Conservation (phyloP, 2,329 filamentous ascomycete genomes). For the Colletotrichum somersetense region DNA sequence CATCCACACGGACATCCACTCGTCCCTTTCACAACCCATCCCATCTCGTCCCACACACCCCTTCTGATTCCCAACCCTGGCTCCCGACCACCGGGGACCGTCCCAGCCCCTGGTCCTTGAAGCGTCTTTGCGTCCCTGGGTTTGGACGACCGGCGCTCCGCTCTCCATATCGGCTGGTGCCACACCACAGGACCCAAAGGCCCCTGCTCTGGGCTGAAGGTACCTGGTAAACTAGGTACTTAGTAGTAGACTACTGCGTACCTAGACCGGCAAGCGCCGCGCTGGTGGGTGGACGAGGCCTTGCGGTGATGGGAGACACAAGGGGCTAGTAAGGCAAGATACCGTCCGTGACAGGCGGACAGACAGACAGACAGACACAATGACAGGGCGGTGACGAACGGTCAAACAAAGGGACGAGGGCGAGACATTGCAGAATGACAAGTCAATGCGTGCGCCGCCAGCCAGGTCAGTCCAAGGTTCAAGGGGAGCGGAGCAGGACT, state of each 20-base stretch:
- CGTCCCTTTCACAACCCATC: slow-evolving; percentile 30
- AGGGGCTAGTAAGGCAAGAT: slow-evolving; percentile 3
- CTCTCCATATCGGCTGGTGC: slow-evolving; percentile 37
- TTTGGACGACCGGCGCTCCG: slow-evolving; percentile 34
- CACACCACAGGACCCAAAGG: slow-evolving; percentile 34
- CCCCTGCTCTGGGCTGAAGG: slow-evolving; percentile 43
- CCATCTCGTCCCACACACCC: slow-evolving; percentile 29
- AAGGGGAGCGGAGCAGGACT: slow-evolving; percentile 7
- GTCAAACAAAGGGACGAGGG: slow-evolving; percentile 28
- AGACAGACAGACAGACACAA: slow-evolving; percentile 4
- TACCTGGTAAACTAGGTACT: neutral
- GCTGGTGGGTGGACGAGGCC: slow-evolving; percentile 16
- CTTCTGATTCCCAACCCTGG: slow-evolving; percentile 22
- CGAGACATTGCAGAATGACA: slow-evolving; percentile 36
- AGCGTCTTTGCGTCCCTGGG: slow-evolving; percentile 41
- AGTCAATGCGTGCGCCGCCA: slow-evolving; percentile 36
- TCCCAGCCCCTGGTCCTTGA: slow-evolving; percentile 38
- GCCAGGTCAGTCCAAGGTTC: neutral
- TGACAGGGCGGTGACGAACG: slow-evolving; percentile 23
- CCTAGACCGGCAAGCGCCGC: slow-evolving; percentile 36
- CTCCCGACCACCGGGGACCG: slow-evolving; percentile 20
- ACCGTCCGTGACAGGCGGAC: slow-evolving; percentile 12
- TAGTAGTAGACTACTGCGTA: too few species aligned
- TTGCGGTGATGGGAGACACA: slow-evolving; percentile 20
- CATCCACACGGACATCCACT: slow-evolving; percentile 39